A percentile compares a stretch with the other conserved stretches of the same genome.
Conservation (phyloP, 345 rosid species). For the Euphorbia lathyris region DNA sequence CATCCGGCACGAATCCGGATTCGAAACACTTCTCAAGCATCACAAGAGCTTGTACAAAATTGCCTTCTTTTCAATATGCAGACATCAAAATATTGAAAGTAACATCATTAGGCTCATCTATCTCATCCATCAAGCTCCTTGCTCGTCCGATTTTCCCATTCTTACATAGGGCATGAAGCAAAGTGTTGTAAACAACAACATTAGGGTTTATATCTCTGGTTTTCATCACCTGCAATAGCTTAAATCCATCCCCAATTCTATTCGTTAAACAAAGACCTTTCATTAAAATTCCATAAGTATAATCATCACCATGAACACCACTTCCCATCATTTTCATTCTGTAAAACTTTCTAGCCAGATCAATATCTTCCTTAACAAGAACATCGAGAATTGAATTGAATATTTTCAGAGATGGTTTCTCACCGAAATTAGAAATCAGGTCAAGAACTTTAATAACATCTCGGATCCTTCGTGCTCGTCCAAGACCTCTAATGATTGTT, state of each 20-base stretch:
- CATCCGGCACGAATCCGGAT: slow-evolving; percentile 58
- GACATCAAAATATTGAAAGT: slow-evolving; percentile 78
- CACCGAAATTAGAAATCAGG: slow-evolving; percentile 46
- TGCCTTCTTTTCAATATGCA: slow-evolving; percentile 61
- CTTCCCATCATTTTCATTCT: slow-evolving; percentile 68
- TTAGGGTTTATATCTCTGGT: too few species aligned
- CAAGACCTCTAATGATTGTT: slow-evolving; percentile 64
- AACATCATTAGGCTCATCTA: slow-evolving; percentile 62
- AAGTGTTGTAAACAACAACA: too few species aligned
- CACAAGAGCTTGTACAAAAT: slow-evolving; percentile 68
- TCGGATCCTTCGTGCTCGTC: slow-evolving; percentile 52
- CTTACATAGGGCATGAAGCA: too few species aligned
- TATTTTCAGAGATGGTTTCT: slow-evolving; percentile 58
- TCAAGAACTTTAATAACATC: slow-evolving; percentile 54
- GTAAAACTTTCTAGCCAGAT: slow-evolving; percentile 74
- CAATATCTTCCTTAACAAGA: slow-evolving; percentile 77
- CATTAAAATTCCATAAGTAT: slow-evolving; percentile 79
- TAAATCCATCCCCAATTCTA: too few species aligned
- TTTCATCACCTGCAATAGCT: too few species aligned
- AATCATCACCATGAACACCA: slow-evolving; percentile 70
- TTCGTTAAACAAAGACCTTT: too few species aligned
- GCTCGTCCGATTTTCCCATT: too few species aligned
- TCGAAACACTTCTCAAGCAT: slow-evolving; percentile 73
- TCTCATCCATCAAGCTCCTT: too few species aligned
- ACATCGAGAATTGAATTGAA: slow-evolving; percentile 71